These are phyloP conservation scores for Amaranthus tricolor DNA, from an alignment of 179 eudicot species.

Conservation along the genomic window DNA sequence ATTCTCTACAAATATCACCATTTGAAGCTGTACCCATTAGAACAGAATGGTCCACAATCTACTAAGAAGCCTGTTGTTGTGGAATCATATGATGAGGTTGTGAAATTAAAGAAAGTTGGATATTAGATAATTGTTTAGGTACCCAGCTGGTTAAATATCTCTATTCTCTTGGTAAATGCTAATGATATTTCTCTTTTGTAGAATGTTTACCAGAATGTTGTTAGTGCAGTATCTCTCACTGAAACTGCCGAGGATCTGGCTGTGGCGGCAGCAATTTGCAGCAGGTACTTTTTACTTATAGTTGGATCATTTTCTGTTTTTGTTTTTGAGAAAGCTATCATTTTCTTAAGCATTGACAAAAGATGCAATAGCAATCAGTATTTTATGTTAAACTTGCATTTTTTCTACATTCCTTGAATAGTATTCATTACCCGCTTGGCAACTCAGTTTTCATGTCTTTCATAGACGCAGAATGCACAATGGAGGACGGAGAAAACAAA, in stretches of 20 bases:
- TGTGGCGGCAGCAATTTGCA: no score
- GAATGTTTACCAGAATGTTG: no score
- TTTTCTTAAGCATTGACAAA: conserved; percentile 30
- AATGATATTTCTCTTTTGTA: no score
- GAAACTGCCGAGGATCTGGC: no score
- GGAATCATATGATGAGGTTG: conserved; percentile 82
- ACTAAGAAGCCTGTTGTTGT: conserved; percentile 75
- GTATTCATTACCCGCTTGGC: conserved; percentile 43
- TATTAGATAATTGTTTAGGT: no score
- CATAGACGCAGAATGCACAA: not conserved
- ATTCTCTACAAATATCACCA: conserved; percentile 54
- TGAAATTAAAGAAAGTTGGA: conserved; percentile 62
- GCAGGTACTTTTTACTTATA: no score
- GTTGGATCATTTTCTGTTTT: no score
- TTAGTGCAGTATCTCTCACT: no score
- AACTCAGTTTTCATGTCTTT: conserved; percentile 28
- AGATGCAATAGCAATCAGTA: conserved; percentile 29
- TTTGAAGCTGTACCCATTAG: conserved; percentile 64
- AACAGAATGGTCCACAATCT: conserved; percentile 63
- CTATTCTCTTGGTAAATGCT: no score
- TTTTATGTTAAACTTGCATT: not conserved
- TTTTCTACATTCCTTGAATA: not conserved
- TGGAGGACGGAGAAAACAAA: conserved; percentile 24
- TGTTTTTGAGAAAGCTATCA: no score
- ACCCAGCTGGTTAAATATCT: no score